Percentiles rank a stretch among this genome's conserved stretches.
Conservation (phyloP, 306 rosid genomes). For the Macrotyloma uniflorum region DNA sequence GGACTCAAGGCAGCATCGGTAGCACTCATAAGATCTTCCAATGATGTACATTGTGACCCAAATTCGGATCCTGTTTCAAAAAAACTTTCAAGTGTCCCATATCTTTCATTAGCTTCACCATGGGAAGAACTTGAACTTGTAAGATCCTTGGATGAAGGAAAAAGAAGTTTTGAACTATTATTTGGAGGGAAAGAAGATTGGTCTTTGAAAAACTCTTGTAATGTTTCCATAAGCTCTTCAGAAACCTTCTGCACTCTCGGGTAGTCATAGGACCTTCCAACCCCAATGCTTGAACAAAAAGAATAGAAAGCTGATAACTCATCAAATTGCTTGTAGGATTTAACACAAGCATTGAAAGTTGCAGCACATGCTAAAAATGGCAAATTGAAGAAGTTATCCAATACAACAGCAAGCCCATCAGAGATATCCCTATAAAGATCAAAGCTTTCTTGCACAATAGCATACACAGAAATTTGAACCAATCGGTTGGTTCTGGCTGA, state of each 20-base stretch:
- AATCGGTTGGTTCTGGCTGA: conserved; percentile 56
- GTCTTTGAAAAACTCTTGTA: conserved; percentile 77
- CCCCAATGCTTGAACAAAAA: conserved; percentile 58
- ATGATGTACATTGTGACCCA: conserved; percentile 53
- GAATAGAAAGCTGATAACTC: conserved; percentile 65
- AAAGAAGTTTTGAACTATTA: conserved; percentile 19
- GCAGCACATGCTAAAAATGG: conserved; percentile 57
- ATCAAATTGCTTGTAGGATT: conserved; percentile 77
- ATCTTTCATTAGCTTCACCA: conserved; percentile 39
- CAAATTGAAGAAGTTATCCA: conserved; percentile 73
- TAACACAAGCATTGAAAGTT: conserved; percentile 72
- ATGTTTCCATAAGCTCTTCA: conserved; percentile 70
- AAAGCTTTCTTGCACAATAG: conserved; percentile 82
- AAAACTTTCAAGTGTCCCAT: conserved; percentile 39
- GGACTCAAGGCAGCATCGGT: conserved; percentile 51
- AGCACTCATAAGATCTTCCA: conserved; percentile 62
- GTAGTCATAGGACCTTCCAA: conserved; percentile 89
- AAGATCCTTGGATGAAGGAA: background rate
- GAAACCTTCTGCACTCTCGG: conserved; percentile 79
- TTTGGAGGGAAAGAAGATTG: conserved; percentile 58
- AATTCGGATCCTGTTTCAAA: conserved; percentile 46
- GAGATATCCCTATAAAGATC: conserved; percentile 72
- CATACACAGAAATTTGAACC: conserved; percentile 59
- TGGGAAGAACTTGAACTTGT: conserved; percentile 30
- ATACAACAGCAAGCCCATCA: conserved; percentile 67